Conservation (phyloP, 805 yeast species). For the Scheffersomyces amazonensis region DNA sequence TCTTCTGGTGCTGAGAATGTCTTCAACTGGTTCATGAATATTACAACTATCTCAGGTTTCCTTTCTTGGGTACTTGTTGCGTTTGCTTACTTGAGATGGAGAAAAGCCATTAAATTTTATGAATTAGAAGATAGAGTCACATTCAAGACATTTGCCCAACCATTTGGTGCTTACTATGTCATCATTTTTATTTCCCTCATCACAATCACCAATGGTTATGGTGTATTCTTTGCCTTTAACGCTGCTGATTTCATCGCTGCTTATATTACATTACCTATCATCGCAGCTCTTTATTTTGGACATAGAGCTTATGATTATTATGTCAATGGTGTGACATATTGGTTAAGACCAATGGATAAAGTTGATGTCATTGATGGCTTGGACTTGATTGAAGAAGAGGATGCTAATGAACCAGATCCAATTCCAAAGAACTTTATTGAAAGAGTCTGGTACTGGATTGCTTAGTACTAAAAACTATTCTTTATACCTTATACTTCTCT, state of each 20-base stretch:
- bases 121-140: slow-evolving; percentile 54
- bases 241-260: slow-evolving; percentile 66
- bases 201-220: slow-evolving; percentile 70
- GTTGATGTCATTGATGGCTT: slow-evolving; percentile 62
- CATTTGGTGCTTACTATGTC: slow-evolving; percentile 56
- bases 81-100: slow-evolving; percentile 57
- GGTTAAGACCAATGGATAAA: slow-evolving; percentile 52
- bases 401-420: slow-evolving; percentile 33
- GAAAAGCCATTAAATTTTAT: slow-evolving; percentile 58
- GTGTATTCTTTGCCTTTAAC: slow-evolving; percentile 58
- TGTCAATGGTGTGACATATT: slow-evolving; percentile 22
- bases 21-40: slow-evolving; percentile 64
- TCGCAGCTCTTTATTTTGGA: slow-evolving; percentile 51
- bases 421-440: slow-evolving; percentile 40
- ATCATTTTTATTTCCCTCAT: slow-evolving; percentile 49
- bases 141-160: slow-evolving; percentile 54
- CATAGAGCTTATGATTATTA: slow-evolving; percentile 48
- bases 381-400: slow-evolving; percentile 57
- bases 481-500: neutral
- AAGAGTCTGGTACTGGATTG: slow-evolving; percentile 50
- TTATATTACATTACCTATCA: slow-evolving; percentile 62
- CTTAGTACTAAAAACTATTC: slow-evolving; percentile 15
- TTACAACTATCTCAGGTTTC: slow-evolving; percentile 66
- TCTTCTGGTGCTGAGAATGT: slow-evolving; percentile 52
- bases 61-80: slow-evolving; percentile 58